A percentile compares a stretch with the other conserved stretches of the same genome.
Evolutionary conservation across 768 basidiomycete species (phyloP).

Genomic region (Trametes sanguinea): DNA sequence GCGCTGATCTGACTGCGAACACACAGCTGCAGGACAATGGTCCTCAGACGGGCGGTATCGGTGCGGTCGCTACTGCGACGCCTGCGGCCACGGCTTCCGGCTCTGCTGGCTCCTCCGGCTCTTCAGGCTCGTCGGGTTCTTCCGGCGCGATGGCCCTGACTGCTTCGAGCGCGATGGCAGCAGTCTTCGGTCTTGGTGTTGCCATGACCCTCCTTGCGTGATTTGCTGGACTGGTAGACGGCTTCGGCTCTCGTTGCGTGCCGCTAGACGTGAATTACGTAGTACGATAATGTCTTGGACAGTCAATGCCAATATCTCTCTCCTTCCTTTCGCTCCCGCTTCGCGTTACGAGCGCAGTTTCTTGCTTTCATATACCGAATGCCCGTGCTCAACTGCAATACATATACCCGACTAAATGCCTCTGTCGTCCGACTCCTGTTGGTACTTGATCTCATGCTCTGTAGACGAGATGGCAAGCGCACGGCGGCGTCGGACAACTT

Average conservation of each 20-base stretch:
- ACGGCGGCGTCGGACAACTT: too few species aligned
- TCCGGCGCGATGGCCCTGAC: constrained; percentile 4
- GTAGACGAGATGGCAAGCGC: too few species aligned
- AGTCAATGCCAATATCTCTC: too few species aligned
- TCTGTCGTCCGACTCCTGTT: too few species aligned
- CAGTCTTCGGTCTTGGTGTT: constrained; percentile 9
- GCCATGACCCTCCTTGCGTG: constrained; percentile 17
- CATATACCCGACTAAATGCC: too few species aligned
- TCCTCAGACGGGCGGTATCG: constrained; percentile 44
- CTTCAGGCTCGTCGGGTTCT: not conserved
- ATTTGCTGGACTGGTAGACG: not conserved
- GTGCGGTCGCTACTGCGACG: constrained; percentile 38
- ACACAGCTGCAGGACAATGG: constrained; percentile 42
- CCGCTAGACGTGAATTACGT: constrained; percentile 7
- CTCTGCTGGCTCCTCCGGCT: not conserved
- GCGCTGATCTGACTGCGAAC: constrained; percentile 13
- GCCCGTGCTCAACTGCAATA: too few species aligned
- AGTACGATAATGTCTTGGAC: not conserved
- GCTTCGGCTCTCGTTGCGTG: not conserved
- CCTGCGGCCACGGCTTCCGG: constrained; percentile 7
- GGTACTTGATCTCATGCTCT: too few species aligned
- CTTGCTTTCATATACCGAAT: too few species aligned
- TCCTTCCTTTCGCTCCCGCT: too few species aligned
- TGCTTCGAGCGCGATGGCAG: constrained; percentile 11
- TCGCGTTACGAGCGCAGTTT: too few species aligned